A percentile compares a stretch with the other conserved stretches of the same genome.
Conservation (phyloP, 495 filamentous ascomycete genomes). For the Margaritispora aquatica region DNA sequence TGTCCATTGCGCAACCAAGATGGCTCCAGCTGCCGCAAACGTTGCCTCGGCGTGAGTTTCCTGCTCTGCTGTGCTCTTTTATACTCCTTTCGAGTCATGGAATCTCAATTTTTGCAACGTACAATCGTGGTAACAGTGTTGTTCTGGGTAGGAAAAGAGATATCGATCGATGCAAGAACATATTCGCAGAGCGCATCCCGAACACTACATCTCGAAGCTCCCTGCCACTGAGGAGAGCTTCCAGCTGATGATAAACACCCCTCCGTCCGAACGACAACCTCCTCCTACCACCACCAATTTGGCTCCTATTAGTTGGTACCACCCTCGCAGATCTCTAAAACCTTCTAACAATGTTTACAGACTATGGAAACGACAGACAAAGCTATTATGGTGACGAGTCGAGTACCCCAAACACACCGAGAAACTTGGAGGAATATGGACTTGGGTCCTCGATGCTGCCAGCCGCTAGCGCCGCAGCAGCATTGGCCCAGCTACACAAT, state of each 20-base stretch:
- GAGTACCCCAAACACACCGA: slow-evolving; percentile 65
- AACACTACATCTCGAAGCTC: slow-evolving; percentile 97
- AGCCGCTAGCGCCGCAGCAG: slow-evolving; percentile 75
- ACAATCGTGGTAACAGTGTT: slow-evolving; percentile 26
- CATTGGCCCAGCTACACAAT: slow-evolving; percentile 80
- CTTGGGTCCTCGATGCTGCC: slow-evolving; percentile 52
- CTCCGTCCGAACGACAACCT: slow-evolving; percentile 74
- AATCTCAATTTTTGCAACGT: slow-evolving; percentile 8
- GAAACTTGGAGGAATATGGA: slow-evolving; percentile 66
- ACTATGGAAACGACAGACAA: slow-evolving; percentile 36
- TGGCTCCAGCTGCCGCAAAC: slow-evolving; percentile 94
- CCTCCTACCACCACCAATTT: slow-evolving; percentile 31
- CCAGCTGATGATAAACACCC: slow-evolving; percentile 86
- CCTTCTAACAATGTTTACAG: slow-evolving; percentile 25
- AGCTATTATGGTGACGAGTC: slow-evolving; percentile 56
- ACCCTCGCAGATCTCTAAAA: neutral
- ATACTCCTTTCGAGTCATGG: slow-evolving; percentile 14
- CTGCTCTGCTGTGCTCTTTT: slow-evolving; percentile 21
- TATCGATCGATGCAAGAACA: slow-evolving; percentile 99
- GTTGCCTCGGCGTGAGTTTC: slow-evolving; percentile 88
- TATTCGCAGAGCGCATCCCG: slow-evolving; percentile 94
- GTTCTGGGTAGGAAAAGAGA: slow-evolving; percentile 71
- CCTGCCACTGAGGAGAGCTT: slow-evolving; percentile 99
- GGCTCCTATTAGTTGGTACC: slow-evolving; percentile 22
- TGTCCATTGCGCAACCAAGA: slow-evolving; percentile 95